A percentile compares a stretch with the other conserved stretches of the same genome.
Conservation (phyloP, 2,329 filamentous ascomycete species). For the Neonectria punicea region DNA sequence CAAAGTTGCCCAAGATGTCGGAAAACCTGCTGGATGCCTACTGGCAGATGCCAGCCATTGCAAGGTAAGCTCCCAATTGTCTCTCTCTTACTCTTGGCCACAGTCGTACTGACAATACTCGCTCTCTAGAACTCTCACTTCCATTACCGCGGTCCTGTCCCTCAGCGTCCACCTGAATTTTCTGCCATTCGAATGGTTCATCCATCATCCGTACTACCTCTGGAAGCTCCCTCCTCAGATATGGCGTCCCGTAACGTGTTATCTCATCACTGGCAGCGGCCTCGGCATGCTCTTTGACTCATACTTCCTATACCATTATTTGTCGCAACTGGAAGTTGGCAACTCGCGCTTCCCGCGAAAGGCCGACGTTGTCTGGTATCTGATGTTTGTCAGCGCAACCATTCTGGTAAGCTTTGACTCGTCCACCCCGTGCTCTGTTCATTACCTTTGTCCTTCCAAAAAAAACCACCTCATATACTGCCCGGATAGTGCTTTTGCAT, state of each 20-base stretch:
- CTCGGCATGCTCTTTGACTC: slow-evolving; percentile 75
- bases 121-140: slow-evolving; percentile 71
- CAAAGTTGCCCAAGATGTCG: slow-evolving; percentile 49
- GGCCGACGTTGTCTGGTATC: slow-evolving; percentile 84
- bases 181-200: slow-evolving; percentile 59
- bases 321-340: slow-evolving; percentile 76
- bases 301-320: slow-evolving; percentile 81
- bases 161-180: slow-evolving; percentile 66
- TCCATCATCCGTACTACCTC: slow-evolving; percentile 63
- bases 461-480: slow-evolving; percentile 73
- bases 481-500: slow-evolving; percentile 74
- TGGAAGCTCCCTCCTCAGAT: slow-evolving; percentile 61
- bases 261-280: slow-evolving; percentile 52
- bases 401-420: slow-evolving; percentile 77
- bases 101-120: slow-evolving; percentile 32
- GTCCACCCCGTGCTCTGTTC: slow-evolving; percentile 36
- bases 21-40: slow-evolving; percentile 48
- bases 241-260: slow-evolving; percentile 56
- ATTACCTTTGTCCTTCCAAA: slow-evolving; percentile 25
- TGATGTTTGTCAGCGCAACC: slow-evolving; percentile 75
- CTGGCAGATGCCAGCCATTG: slow-evolving; percentile 54
- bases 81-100: background rate
- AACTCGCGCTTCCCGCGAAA: slow-evolving; percentile 78
- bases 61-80: slow-evolving; percentile 49
- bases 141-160: slow-evolving; percentile 70